A percentile compares a stretch with the other conserved stretches of the same genome.
Conservation (phyloP, 768 basidiomycete genomes). For the Mrakia gelida region DNA sequence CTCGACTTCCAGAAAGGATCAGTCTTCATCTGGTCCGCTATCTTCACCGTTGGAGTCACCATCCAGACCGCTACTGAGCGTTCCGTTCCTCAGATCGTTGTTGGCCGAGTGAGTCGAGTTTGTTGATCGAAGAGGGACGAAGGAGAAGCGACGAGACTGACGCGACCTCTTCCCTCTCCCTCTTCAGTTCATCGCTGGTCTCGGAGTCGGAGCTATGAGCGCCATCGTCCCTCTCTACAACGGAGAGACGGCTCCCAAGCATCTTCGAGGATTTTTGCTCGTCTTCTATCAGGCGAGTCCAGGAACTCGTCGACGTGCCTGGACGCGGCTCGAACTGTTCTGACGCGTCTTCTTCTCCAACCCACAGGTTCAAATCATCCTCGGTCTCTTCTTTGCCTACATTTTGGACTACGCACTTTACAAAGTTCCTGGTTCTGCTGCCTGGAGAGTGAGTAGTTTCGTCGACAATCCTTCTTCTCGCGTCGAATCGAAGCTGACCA, state of each 20-base stretch:
- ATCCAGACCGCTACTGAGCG: conserved; percentile 57
- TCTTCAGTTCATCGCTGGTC: conserved; percentile 62
- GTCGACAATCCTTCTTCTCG: no score
- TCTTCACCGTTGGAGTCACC: conserved; percentile 49
- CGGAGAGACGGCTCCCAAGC: conserved; percentile 72
- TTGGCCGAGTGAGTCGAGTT: conserved; percentile 46
- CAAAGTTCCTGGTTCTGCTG: conserved; percentile 54
- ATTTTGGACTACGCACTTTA: conserved; percentile 63
- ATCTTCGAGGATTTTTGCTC: conserved; percentile 64
- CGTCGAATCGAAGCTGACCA: no score
- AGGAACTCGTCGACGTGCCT: no score
- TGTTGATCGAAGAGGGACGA: background rate
- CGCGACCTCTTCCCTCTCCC: background rate
- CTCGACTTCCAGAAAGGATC: conserved; percentile 51
- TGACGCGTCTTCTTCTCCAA: background rate
- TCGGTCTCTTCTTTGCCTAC: conserved; percentile 68
- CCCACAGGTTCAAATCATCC: conserved; percentile 5
- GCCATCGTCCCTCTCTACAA: conserved; percentile 63
- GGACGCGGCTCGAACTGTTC: no score
- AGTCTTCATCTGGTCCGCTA: conserved; percentile 67
- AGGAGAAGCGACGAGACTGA: background rate
- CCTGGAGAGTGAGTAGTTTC: conserved; percentile 53
- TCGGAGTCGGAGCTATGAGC: conserved; percentile 68
- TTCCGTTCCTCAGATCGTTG: conserved; percentile 62
- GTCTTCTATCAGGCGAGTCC: conserved; percentile 62